These are phyloP conservation scores for Micractinium conductrix DNA, from an alignment of 139 green algal species.

Conservation along the genomic window DNA sequence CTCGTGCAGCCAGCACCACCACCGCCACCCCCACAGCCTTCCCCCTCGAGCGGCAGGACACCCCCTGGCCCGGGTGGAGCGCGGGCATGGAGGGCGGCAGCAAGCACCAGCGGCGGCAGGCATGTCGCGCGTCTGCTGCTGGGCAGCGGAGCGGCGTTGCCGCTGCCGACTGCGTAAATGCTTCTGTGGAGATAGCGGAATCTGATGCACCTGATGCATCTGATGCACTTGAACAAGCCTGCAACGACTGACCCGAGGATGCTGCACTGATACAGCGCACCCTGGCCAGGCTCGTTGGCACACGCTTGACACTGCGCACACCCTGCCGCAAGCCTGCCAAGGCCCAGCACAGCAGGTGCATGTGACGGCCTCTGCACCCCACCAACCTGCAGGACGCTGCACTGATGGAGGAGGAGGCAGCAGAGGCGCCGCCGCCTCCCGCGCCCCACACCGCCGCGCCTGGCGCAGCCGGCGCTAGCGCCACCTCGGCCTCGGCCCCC, in stretches of 20 bases:
- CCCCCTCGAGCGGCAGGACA: neutral
- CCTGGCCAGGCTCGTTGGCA: too few species aligned
- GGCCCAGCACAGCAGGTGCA: neutral
- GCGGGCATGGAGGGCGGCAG: neutral
- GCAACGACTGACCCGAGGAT: neutral
- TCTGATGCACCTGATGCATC: neutral
- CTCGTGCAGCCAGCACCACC: neutral
- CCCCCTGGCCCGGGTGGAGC: slow-evolving; percentile 3
- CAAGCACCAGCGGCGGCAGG: neutral
- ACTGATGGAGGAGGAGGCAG: too few species aligned
- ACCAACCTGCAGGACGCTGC: too few species aligned
- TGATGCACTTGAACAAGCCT: neutral
- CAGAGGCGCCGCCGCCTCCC: too few species aligned
- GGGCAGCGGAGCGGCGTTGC: neutral
- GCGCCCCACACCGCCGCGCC: neutral
- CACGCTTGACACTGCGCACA: too few species aligned
- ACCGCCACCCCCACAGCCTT: neutral
- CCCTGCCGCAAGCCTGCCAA: too few species aligned
- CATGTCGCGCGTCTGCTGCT: neutral
- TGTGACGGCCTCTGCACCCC: too few species aligned
- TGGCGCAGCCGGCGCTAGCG: neutral
- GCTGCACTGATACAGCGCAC: too few species aligned
- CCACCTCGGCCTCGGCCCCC: neutral
- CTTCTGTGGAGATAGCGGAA: too few species aligned
- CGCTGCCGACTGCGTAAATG: too few species aligned